Base-by-base conservation (phyloP, 495 filamentous ascomycete genomes). In the Podospora pseudoanserina region DNA sequence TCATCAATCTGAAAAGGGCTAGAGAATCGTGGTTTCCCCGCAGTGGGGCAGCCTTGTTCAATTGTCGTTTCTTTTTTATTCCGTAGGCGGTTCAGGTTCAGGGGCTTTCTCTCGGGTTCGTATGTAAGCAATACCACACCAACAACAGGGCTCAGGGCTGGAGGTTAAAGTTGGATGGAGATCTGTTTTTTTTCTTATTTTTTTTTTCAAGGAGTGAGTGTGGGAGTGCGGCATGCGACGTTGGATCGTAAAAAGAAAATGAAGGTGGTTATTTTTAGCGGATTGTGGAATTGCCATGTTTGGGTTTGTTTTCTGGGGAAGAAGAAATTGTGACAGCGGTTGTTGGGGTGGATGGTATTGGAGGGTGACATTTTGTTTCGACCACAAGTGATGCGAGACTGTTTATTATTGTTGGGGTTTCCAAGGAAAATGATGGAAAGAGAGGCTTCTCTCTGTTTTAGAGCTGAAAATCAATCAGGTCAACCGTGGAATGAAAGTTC, bases 21-120 rank as follows among this genome's bases (percentile, higher is more conserved):
- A 49, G 39, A 49, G 39, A 49, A 49, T 49, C 39, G 39, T 11
- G 39, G 55, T 58, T 58, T n/a, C 55, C 55, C 55, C 55, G 55
- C 55, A 58, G 55, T 58, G 55, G 55, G 55, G 55, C 54, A 4
- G 54, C 4, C n/a, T 58, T 23, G 23, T 23, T 58, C 19, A 58
- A 18, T 18, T 56, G 54, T 56, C 5, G 4, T 56, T 56, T 58
- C 23, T 19, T 19, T 23, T 23, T 23, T 23, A 23, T 23, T 1
- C 23, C 23, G 23, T 20, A 26, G n/a, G n/a, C 55, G n/a, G 55
- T 49, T 49, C 39, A 49, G n/a, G 55, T 49, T 49, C 39, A 49
- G 39, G 39, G 39, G 39, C 39, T 49, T 49, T 6, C 9, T 49
- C 39, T 49, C 39, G 39, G 30, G 30, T 32, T 32, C 30, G 30